A percentile compares a stretch with the other conserved stretches of the same genome.
These are phyloP conservation scores for Cyamopsis tetragonoloba DNA, from an alignment of 306 rosid genomes.

Conservation along the genomic window DNA sequence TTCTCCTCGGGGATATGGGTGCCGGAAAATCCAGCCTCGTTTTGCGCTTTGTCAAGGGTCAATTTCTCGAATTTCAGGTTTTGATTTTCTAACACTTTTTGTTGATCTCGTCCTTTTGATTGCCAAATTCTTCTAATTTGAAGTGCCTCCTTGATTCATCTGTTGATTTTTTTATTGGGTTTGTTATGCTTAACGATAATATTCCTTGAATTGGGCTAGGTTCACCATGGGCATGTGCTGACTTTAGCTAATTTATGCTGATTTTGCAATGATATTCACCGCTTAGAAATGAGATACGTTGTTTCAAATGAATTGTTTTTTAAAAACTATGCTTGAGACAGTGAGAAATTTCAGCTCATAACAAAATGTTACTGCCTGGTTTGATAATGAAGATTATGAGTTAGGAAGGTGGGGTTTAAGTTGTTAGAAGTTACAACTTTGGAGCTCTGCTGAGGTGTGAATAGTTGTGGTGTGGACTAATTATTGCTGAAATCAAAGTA, in stretches of 20 bases:
- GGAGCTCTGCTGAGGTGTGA: not conserved
- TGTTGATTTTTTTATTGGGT: not conserved
- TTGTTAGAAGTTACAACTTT: not conserved
- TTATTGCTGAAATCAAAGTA: too few relatives aligned
- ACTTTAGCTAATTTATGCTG: conserved; percentile 19
- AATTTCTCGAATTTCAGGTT: conserved; percentile 63
- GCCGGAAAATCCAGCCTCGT: conserved; percentile 65
- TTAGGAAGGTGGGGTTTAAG: not conserved
- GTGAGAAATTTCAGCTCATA: not conserved
- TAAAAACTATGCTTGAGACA: not conserved
- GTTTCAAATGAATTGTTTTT: conserved; percentile 7
- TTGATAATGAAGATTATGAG: not conserved
- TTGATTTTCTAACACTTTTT: not conserved
- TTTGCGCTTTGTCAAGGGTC: conserved; percentile 63
- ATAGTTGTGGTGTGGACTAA: not conserved
- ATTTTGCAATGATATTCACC: not conserved
- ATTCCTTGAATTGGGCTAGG: not conserved
- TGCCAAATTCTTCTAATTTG: not conserved
- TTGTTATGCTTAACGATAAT: not conserved
- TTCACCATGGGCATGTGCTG: not conserved
- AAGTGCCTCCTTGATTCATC: not conserved
- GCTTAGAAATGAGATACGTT: not conserved
- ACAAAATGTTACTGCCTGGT: not conserved
- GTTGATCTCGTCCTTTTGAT: conserved; percentile 14
- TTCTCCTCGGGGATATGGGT: conserved; percentile 67